phyloP scores from a whole-genome alignment of 805 yeast genomes.

The Diddensiella transvaalensis region DNA sequence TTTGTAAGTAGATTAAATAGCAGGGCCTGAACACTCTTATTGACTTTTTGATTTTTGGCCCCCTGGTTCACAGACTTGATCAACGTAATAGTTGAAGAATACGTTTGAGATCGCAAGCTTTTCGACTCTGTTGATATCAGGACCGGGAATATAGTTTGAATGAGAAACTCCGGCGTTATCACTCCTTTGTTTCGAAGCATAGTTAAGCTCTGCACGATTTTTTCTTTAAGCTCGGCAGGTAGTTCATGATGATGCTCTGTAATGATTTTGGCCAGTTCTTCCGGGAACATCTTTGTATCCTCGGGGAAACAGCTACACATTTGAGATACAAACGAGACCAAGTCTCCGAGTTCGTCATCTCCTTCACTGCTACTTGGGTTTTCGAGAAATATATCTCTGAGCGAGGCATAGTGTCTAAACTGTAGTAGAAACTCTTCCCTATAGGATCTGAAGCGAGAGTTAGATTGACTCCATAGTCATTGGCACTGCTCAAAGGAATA shows the following conservation, averaged over 20 bases:
- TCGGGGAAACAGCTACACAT: conserved; percentile 87
- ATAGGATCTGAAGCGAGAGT: conserved; percentile 49
- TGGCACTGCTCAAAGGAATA: too few relatives aligned
- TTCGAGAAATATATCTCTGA: conserved; percentile 78
- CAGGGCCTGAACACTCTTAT: conserved; percentile 86
- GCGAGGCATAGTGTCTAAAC: conserved; percentile 85
- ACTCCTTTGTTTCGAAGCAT: conserved; percentile 86
- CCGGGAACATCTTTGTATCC: conserved; percentile 81
- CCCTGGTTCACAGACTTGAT: conserved; percentile 82
- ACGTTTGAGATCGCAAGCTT: conserved; percentile 76
- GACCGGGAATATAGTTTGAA: conserved; percentile 86
- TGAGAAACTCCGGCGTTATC: conserved; percentile 71
- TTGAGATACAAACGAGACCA: conserved; percentile 87
- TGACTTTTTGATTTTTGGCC: conserved; percentile 84
- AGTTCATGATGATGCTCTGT: conserved; percentile 74
- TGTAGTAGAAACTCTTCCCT: conserved; percentile 92
- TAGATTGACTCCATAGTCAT: not conserved
- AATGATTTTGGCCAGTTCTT: conserved; percentile 67
- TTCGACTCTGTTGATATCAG: conserved; percentile 68
- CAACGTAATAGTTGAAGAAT: conserved; percentile 70
- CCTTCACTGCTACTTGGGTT: conserved; percentile 62
- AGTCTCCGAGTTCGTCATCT: conserved; percentile 69
- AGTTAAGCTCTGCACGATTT: conserved; percentile 81
- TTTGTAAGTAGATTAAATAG: conserved; percentile 83
- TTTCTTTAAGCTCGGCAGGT: conserved; percentile 83